Evolutionary conservation across 257 asterid genomes (phyloP).

Genomic region (Penstemon eatonii): DNA sequence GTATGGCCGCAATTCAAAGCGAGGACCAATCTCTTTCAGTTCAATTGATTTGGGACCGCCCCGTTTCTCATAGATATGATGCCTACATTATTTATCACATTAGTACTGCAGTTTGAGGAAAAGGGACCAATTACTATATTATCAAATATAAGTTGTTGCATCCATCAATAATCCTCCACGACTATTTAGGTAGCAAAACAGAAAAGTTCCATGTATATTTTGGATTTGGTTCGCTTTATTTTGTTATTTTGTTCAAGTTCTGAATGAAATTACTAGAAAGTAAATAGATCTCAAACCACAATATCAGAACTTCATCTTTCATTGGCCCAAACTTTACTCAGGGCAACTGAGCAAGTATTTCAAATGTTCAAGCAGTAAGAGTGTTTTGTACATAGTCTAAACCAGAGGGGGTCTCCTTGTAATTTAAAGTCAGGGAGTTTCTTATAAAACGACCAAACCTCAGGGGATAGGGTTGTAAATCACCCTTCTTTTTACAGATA

Average conservation of each 20-base stretch:
- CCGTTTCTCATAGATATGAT: conserved; percentile 77
- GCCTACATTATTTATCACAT: conserved; percentile 54
- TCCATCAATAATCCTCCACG: neutral
- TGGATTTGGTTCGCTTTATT: no score
- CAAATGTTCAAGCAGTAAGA: no score
- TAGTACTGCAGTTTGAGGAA: neutral
- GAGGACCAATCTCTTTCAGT: conserved; percentile 91
- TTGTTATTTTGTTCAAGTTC: neutral
- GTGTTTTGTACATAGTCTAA: no score
- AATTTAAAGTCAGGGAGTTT: no score
- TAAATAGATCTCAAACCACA: neutral
- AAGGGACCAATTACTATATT: neutral
- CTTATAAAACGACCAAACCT: conserved; percentile 1
- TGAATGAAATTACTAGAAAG: neutral
- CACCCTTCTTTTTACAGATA: no score
- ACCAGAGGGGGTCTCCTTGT: no score
- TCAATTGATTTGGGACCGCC: conserved; percentile 93
- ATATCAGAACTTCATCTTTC: neutral
- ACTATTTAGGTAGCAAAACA: neutral
- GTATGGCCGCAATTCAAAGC: conserved; percentile 84
- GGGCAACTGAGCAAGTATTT: neutral
- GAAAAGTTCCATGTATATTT: neutral
- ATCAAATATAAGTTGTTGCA: neutral
- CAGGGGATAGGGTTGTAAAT: neutral
- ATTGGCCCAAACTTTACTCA: neutral